These are phyloP conservation scores for Aspergillus puulaauensis DNA, from an alignment of 2,329 filamentous ascomycete species.

Conservation along the genomic window DNA sequence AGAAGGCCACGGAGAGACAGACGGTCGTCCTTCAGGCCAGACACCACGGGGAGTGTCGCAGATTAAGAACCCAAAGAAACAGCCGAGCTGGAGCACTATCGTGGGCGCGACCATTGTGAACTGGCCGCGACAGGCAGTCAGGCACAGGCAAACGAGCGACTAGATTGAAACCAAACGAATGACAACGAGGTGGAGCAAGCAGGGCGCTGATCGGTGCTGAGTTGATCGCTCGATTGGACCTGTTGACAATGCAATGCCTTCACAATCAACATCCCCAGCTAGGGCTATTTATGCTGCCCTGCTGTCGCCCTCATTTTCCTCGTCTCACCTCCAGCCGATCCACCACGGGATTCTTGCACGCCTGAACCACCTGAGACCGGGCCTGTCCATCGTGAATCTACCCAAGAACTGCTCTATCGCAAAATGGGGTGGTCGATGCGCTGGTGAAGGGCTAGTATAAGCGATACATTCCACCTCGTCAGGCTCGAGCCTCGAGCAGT, in stretches of 20 bases:
- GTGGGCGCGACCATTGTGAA: conserved; percentile 4
- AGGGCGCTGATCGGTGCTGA: not conserved
- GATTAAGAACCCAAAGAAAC: conserved; percentile 33
- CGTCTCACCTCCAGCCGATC: conserved; percentile 8
- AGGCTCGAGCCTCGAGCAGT: not conserved
- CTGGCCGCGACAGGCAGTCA: not conserved
- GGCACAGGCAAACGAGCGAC: not conserved
- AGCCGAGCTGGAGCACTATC: conserved; percentile 24
- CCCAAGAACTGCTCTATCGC: not conserved
- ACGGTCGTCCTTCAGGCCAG: conserved; percentile 25
- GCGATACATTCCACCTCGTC: conserved; percentile 1
- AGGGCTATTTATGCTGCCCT: conserved; percentile 9
- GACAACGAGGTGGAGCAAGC: not conserved
- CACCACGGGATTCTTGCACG: not conserved
- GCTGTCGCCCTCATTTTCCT: not conserved
- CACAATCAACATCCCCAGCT: conserved; percentile 1
- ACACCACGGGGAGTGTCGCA: conserved; percentile 30
- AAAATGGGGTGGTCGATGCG: not conserved
- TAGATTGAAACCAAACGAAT: not conserved
- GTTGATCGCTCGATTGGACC: conserved; percentile 1
- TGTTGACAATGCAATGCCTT: not conserved
- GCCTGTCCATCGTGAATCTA: not conserved
- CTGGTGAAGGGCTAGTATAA: not conserved
- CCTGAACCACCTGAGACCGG: not conserved
- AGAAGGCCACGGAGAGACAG: conserved; percentile 19